Base-by-base conservation (phyloP, 2,329 filamentous ascomycete species). In the Uncinocarpus reesii region DNA sequence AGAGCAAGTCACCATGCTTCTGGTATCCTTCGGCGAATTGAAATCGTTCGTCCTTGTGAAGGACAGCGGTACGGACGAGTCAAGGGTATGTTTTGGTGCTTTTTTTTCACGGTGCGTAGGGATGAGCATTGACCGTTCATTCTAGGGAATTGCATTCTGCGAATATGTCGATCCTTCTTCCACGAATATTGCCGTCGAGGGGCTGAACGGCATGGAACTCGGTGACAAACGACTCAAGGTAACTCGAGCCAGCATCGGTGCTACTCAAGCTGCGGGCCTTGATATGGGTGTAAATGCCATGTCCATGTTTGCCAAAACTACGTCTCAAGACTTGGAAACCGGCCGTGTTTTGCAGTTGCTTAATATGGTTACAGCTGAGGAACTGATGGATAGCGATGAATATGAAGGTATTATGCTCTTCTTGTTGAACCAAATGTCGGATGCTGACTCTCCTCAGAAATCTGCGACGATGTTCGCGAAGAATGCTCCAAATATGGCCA, bases 231-330 rank as follows among this genome's bases (percentile, higher is more conserved):
- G 83, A 58, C 76, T 98, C 48, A 90, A 84, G 70, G 88, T 95
- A 29, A 75, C 79, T 56, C 86, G 89, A 61, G 93, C 92, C 24
- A 94, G 89, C 65, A 85, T 95, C 55, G 92, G 92, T 57, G 83
- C 87, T 52, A 90, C 88, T n/a, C 92, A 98, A 65, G 88, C 88
- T 18, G 77, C 86, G 40, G 88, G 88, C 54, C 78, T 94, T 34
- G 92, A 98, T 61, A 93, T 95, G 76, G 87, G 90, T 48, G 90
- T 98, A 53, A 93, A 92, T 58, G 92, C 92, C 54, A 96, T 98
- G 81, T 94, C 89, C 43, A 88, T 95, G 78, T 84, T 98, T 58
- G 92, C 92, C 31, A 89, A 90, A 50, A 94, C 92, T 16, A 86
- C 82, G 2, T 84, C 85, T 31, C 77, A 77, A 48, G 84, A 89